Percentiles rank a stretch among this genome's conserved stretches.
These are phyloP conservation scores for Schizochytrium sp. DNA, from an alignment of 108 stramenopile genomes.

Conservation along the genomic window DNA sequence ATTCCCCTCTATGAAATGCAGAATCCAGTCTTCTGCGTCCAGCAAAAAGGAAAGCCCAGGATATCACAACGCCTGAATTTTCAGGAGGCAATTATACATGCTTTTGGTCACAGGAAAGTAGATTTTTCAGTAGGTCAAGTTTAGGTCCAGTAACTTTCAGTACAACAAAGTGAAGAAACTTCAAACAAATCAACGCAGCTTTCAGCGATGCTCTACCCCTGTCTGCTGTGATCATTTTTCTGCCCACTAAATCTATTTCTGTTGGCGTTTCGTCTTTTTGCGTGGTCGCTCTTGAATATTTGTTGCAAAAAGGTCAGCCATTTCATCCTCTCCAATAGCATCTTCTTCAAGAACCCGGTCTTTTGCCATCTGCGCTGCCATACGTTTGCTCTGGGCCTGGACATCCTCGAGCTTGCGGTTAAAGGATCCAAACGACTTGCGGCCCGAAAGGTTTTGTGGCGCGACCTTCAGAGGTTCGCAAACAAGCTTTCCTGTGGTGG, in stretches of 20 bases:
- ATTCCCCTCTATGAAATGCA: no score
- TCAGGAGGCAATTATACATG: no score
- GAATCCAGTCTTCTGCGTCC: no score
- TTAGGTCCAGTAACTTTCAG: no score
- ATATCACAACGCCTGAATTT: no score
- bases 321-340: conserved; percentile 28
- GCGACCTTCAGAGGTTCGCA: conserved; percentile 7
- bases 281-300: not conserved
- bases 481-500: conserved; percentile 34
- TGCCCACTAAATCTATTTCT: not conserved
- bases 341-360: not conserved
- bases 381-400: not conserved
- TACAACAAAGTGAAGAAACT: no score
- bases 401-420: not conserved
- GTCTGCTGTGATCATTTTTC: not conserved
- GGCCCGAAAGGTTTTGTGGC: not conserved
- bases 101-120: no score
- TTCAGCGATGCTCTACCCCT: not conserved
- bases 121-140: no score
- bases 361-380: not conserved
- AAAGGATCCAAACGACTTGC: conserved; percentile 34
- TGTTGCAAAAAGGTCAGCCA: not conserved
- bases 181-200: no score
- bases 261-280: not conserved
- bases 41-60: no score